Percentiles rank a stretch among this genome's conserved stretches.
Evolutionary conservation across 2,329 filamentous ascomycete genomes (phyloP).

Genomic region (Fusarium staphyleae): DNA sequence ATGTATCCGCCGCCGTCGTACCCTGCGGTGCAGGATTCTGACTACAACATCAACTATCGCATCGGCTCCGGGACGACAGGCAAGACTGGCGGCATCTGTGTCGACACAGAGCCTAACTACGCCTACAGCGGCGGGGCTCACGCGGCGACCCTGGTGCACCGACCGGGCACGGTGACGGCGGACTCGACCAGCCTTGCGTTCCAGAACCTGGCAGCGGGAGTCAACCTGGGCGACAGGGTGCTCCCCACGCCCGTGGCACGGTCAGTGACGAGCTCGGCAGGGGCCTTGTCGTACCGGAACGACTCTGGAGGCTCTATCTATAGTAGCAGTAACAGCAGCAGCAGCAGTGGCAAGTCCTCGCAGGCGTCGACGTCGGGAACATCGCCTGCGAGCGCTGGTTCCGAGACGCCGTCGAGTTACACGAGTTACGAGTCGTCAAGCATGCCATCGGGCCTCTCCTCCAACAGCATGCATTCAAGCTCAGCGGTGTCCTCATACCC

Average conservation of each 20-base stretch:
- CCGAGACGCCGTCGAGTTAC: constrained; percentile 35
- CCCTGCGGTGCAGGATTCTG: constrained; percentile 29
- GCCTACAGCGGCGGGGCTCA: constrained; percentile 32
- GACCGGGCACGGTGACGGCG: constrained; percentile 14
- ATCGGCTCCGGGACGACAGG: constrained; percentile 25
- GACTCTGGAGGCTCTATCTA: constrained; percentile 39
- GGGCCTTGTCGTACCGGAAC: constrained; percentile 36
- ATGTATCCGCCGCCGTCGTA: constrained; percentile 36
- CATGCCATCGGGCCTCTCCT: constrained; percentile 10
- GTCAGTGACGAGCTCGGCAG: constrained; percentile 28
- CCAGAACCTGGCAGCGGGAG: constrained; percentile 27
- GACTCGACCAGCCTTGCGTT: constrained; percentile 33
- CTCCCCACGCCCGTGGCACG: constrained; percentile 31
- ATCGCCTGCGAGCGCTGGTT: constrained; percentile 32
- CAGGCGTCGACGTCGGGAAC: constrained; percentile 27
- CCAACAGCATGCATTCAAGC: constrained; percentile 15
- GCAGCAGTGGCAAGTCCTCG: constrained; percentile 21
- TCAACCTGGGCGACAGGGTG: constrained; percentile 31
- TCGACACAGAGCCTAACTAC: constrained; percentile 41
- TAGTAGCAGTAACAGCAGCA: constrained; percentile 28
- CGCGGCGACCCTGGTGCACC: constrained; percentile 25
- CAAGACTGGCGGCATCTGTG: constrained; percentile 36
- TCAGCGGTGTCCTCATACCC: constrained; percentile 25
- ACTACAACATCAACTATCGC: constrained; percentile 43
- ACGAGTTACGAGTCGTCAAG: constrained; percentile 37